These are phyloP conservation scores for Medicago lupulina DNA, from an alignment of 306 rosid species.

Conservation along the genomic window DNA sequence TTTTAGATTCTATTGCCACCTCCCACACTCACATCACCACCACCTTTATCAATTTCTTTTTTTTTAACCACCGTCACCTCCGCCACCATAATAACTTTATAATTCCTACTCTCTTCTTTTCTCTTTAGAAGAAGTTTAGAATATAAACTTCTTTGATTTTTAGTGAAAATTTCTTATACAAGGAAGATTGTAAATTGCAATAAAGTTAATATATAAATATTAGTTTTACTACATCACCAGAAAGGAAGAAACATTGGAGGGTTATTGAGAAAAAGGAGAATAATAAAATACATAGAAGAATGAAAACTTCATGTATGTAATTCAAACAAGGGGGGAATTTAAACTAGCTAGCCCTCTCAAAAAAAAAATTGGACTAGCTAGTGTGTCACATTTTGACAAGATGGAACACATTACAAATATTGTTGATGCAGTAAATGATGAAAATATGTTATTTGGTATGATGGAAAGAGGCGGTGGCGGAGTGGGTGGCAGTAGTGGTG, in stretches of 20 bases:
- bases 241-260: too few species aligned
- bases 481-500: conserved; percentile 12
- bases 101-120: neutral
- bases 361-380: conserved; percentile 3
- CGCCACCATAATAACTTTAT: neutral
- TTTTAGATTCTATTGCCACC: neutral
- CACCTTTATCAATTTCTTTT: neutral
- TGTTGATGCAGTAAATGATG: conserved; percentile 34
- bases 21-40: neutral
- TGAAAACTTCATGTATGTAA: too few species aligned
- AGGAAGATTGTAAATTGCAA: too few species aligned
- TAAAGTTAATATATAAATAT: too few species aligned
- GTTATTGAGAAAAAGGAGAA: neutral
- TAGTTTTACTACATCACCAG: too few species aligned
- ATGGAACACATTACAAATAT: conserved; percentile 38
- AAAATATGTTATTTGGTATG: conserved; percentile 31
- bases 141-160: neutral
- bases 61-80: conserved; percentile 22
- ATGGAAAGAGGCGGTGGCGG: neutral
- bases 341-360: too few species aligned
- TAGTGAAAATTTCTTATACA: neutral
- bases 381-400: neutral
- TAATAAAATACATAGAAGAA: neutral
- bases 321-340: neutral
- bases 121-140: neutral